Percentiles rank a stretch among this genome's conserved stretches.
phyloP scores from a whole-genome alignment of 2,329 filamentous ascomycete genomes.

The Botrytis sinoallii region DNA sequence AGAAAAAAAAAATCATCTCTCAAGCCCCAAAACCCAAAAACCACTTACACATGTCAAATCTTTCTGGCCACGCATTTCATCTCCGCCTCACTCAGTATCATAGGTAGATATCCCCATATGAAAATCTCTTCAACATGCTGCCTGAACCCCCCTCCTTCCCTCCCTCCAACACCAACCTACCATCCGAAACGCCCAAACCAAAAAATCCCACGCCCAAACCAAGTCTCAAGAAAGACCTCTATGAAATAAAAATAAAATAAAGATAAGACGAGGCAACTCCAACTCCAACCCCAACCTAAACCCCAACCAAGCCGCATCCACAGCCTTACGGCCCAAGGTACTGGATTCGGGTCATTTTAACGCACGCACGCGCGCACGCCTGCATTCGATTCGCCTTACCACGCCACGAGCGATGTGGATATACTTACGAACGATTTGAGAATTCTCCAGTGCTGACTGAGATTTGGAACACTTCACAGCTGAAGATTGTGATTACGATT shows the following conservation, averaged over 20 bases:
- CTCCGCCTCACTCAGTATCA: too few relatives aligned
- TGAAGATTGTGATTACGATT: too few relatives aligned
- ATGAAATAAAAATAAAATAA: too few relatives aligned
- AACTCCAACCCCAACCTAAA: neutral
- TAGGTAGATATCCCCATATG: neutral
- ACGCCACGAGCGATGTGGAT: neutral
- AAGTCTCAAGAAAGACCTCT: neutral
- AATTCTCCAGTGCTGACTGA: neutral
- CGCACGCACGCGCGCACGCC: too few relatives aligned
- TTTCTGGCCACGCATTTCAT: neutral
- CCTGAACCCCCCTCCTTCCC: neutral
- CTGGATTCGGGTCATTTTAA: neutral
- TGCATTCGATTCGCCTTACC: neutral
- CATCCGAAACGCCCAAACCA: neutral
- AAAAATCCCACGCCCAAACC: neutral
- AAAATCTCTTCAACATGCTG: neutral
- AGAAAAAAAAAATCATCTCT: too few relatives aligned
- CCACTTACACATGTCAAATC: neutral
- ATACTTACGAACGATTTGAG: neutral
- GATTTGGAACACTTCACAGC: neutral
- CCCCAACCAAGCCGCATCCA: neutral
- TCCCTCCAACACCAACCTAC: too few relatives aligned
- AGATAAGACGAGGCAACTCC: neutral
- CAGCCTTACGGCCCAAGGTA: neutral
- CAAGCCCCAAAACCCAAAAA: neutral